Base-by-base conservation (phyloP, 148 eudicot genomes). In the Chenopodium formosanum region DNA sequence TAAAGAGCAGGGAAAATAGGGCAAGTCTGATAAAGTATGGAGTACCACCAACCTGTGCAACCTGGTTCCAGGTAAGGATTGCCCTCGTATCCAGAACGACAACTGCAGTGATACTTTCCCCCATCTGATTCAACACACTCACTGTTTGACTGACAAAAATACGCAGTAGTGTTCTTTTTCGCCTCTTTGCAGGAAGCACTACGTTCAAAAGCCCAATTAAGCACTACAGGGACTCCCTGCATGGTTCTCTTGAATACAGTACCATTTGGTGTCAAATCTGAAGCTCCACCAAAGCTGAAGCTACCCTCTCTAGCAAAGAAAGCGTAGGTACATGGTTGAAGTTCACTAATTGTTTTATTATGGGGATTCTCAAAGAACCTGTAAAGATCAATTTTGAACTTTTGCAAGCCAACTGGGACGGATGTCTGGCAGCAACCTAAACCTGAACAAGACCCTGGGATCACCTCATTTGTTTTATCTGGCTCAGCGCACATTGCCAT, bases 61-160 rank as follows among this genome's bases (percentile, higher is more conserved):
- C 83, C 83, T 69, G 83, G 80, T 74, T 44, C 47, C 17, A 87
- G 87, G 60, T 89, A 86, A 50, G 90, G 87, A 77, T 88, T 89
- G 73, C 87, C 91, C 87, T 84, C 82, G 34, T 86, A 89, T n/a
- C 90, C 90, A 11, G 82, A 37, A 29, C 46, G 47, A 81, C 90
- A 89, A 14, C 64, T 73, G 83, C 91, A 89, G 19, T 69, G 82
- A 72, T 89, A 89, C 20, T 90, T 89, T 63, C 81, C 86, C 66
- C 22, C 83, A 9, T 52, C 48, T 13, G 75, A 73, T 72, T 88
- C 88, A 7, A 74, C 52, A 73, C 91, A 89, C n/a, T 31, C 25
- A 32, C 88, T 80, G 53, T 88, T 88, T 8, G 76, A 72, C 63
- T 89, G 85, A 72, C 91, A 87, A 14, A 68, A 80, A 76, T 86